phyloP scores from a whole-genome alignment of 2,329 filamentous ascomycete species.

The Talaromyces pinophilus region DNA sequence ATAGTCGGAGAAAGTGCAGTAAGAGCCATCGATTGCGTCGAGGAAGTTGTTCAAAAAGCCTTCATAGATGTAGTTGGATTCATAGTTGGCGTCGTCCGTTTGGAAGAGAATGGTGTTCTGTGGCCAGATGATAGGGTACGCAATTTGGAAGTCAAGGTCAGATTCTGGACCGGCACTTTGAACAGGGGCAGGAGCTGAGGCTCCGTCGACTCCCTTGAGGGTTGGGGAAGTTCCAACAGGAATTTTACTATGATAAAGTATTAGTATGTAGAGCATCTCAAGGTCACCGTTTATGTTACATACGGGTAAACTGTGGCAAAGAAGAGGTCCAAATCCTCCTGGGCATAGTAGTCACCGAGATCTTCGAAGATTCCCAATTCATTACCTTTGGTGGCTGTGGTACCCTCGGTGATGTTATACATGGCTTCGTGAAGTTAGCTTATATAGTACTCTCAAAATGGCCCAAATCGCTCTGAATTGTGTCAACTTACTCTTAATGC shows the following conservation, averaged over 20 bases:
- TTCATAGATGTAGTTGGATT: conserved; percentile 40
- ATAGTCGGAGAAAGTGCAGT: conserved; percentile 46
- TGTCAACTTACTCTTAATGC: conserved; percentile 36
- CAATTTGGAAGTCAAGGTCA: conserved; percentile 50
- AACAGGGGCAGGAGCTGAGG: conserved; percentile 35
- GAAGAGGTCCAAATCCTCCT: conserved; percentile 49
- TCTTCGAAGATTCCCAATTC: conserved; percentile 50
- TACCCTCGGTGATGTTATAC: conserved; percentile 48
- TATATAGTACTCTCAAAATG: not conserved
- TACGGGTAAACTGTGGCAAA: conserved; percentile 40
- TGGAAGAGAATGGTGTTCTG: conserved; percentile 53
- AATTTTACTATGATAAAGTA: conserved; percentile 34
- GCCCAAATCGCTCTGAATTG: not conserved
- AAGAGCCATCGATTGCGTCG: conserved; percentile 52
- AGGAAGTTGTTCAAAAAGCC: conserved; percentile 52
- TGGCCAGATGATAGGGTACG: conserved; percentile 52
- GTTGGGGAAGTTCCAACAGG: conserved; percentile 44
- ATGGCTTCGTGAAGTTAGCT: conserved; percentile 30
- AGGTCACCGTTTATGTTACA: not conserved
- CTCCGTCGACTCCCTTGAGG: conserved; percentile 45
- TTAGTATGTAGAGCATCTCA: not conserved
- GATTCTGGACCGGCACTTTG: conserved; percentile 41
- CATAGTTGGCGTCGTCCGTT: conserved; percentile 46
- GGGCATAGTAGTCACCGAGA: conserved; percentile 48
- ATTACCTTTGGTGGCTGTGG: conserved; percentile 41